Percentiles rank a stretch among this genome's conserved stretches.
phyloP scores from a whole-genome alignment of 352 stramenopile species.

The Phytopythium litorale region DNA sequence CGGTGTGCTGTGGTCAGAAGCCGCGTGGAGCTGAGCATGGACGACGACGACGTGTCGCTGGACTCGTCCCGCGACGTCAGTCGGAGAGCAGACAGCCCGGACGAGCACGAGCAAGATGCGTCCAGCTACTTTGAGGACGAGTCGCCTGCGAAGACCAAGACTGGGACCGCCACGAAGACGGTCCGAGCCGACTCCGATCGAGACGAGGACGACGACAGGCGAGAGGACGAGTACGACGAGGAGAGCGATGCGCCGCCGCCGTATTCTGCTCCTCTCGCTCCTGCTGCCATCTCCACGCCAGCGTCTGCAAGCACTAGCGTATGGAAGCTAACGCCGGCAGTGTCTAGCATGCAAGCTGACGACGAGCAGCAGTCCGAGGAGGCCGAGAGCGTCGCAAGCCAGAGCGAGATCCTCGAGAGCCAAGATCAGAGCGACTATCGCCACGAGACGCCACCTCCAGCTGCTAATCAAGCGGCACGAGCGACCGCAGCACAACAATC shows the following conservation, averaged over 20 bases:
- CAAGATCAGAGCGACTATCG: constrained; percentile 6
- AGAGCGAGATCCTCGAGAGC: constrained; percentile 25
- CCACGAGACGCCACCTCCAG: not conserved
- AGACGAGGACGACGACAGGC: constrained; percentile 1
- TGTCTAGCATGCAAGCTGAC: not conserved
- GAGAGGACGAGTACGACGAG: constrained; percentile 16
- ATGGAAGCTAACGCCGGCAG: not conserved
- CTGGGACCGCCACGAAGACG: not conserved
- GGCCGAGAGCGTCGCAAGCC: constrained; percentile 28
- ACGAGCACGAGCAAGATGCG: constrained; percentile 10
- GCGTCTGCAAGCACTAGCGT: not conserved
- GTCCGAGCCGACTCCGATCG: not conserved
- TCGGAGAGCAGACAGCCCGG: constrained; percentile 8
- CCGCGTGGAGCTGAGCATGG: constrained; percentile 43
- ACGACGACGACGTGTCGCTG: constrained; percentile 48
- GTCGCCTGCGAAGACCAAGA: not conserved
- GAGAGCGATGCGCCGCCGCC: constrained; percentile 5
- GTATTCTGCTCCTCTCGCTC: not conserved
- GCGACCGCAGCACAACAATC: not conserved
- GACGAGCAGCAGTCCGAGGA: constrained; percentile 13
- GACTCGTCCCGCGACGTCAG: constrained; percentile 17
- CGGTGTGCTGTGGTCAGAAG: constrained; percentile 9
- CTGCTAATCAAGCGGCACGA: not conserved
- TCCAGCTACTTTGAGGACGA: not conserved
- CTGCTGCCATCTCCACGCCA: not conserved